Evolutionary conservation across 2,329 filamentous ascomycete species (phyloP).

Genomic region (Fonsecaea erecta): DNA sequence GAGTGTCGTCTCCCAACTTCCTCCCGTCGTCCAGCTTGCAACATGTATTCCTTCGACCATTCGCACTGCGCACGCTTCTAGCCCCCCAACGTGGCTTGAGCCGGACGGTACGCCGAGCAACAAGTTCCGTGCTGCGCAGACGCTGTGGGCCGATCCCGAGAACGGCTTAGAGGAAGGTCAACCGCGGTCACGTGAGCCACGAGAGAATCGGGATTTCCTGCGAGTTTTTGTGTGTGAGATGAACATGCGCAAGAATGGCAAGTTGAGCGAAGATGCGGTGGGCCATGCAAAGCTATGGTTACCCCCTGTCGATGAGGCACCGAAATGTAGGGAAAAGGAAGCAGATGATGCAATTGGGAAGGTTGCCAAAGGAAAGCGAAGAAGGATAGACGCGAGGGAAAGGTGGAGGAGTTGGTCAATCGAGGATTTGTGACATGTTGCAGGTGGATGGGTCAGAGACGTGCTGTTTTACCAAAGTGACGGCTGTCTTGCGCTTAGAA

Average conservation of each 20-base stretch:
- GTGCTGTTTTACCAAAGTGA: background rate
- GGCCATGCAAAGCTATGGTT: slow-evolving; percentile 65
- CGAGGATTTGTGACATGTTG: slow-evolving; percentile 24
- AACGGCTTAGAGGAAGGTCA: slow-evolving; percentile 29
- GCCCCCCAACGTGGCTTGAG: slow-evolving; percentile 43
- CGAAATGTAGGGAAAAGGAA: slow-evolving; percentile 9
- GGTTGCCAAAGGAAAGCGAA: background rate
- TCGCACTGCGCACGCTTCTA: slow-evolving; percentile 38
- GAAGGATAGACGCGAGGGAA: background rate
- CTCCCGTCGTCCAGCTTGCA: slow-evolving; percentile 66
- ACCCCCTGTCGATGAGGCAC: slow-evolving; percentile 55
- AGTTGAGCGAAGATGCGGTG: slow-evolving; percentile 60
- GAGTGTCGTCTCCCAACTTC: slow-evolving; percentile 40
- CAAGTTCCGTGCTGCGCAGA: slow-evolving; percentile 40
- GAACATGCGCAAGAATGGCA: slow-evolving; percentile 69
- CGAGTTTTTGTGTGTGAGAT: slow-evolving; percentile 69
- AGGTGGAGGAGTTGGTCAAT: slow-evolving; percentile 26
- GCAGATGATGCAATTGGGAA: slow-evolving; percentile 7
- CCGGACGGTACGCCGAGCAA: slow-evolving; percentile 39
- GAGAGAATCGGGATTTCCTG: slow-evolving; percentile 68
- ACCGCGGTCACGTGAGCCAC: slow-evolving; percentile 63
- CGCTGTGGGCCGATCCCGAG: slow-evolving; percentile 19
- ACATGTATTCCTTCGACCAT: slow-evolving; percentile 56
- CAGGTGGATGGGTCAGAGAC: background rate
- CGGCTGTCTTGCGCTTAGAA: background rate